Evolutionary conservation across 805 yeast species (phyloP).

Genomic region (Vanderwaltozyma yarrowii): DNA sequence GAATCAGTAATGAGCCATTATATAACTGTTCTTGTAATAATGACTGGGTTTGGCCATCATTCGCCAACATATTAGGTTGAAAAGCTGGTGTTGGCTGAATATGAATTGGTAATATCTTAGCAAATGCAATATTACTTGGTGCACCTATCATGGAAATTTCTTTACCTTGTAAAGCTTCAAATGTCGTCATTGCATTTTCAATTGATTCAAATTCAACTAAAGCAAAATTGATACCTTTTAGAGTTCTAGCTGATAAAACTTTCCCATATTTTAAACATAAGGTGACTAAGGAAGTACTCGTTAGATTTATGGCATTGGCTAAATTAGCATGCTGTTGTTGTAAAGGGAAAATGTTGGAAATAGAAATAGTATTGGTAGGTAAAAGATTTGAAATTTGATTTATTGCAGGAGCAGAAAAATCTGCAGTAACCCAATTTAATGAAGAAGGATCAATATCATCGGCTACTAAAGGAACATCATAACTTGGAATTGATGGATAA

Average conservation of each 20-base stretch:
- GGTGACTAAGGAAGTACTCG: constrained; percentile 42
- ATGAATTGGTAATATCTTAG: constrained; percentile 42
- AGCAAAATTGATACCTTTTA: constrained; percentile 40
- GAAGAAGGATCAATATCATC: constrained; percentile 55
- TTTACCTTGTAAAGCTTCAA: constrained; percentile 69
- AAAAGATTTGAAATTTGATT: constrained; percentile 57
- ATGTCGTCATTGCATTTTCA: constrained; percentile 71
- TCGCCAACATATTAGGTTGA: background rate
- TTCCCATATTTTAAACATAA: constrained; percentile 55
- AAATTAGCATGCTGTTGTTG: constrained; percentile 43
- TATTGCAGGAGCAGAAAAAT: constrained; percentile 62
- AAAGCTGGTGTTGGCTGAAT: constrained; percentile 18
- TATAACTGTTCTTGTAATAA: constrained; percentile 27
- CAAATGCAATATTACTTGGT: constrained; percentile 73
- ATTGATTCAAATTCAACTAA: constrained; percentile 63
- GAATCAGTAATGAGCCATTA: constrained; percentile 25
- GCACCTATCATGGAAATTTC: constrained; percentile 68
- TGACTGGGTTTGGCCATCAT: constrained; percentile 13
- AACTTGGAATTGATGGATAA: background rate
- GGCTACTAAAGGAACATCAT: constrained; percentile 29
- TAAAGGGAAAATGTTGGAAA: constrained; percentile 51
- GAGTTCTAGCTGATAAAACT: constrained; percentile 49
- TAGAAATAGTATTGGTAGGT: constrained; percentile 73
- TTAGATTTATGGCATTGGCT: constrained; percentile 35
- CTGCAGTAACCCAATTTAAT: constrained; percentile 56